Percentiles rank a stretch among this genome's conserved stretches.
Conservation (phyloP, 2,329 filamentous ascomycete species). For the Bimuria novae-zelandiae region DNA sequence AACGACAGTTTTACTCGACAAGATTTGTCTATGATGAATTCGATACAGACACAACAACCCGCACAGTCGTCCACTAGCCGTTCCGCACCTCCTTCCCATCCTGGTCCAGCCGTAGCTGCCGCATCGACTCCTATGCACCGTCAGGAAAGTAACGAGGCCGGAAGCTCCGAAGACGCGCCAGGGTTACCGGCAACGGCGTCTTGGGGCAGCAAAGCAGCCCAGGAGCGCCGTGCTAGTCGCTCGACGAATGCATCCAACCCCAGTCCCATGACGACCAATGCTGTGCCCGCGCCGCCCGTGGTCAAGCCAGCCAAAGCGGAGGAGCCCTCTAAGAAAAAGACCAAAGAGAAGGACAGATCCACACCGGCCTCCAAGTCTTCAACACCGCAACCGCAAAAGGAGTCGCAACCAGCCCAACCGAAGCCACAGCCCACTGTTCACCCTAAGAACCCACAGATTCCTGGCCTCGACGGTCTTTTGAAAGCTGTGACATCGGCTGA, state of each 20-base stretch:
- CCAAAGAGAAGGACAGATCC: constrained; percentile 33
- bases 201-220: constrained; percentile 78
- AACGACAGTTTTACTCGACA: constrained; percentile 95
- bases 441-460: constrained; percentile 22
- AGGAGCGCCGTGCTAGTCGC: constrained; percentile 74
- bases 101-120: constrained; percentile 57
- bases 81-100: constrained; percentile 57
- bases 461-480: constrained; percentile 44
- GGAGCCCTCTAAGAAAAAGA: constrained; percentile 36
- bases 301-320: constrained; percentile 36
- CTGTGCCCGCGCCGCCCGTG: constrained; percentile 45
- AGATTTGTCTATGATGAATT: constrained; percentile 93
- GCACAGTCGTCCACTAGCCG: constrained; percentile 60
- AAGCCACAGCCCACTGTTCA: constrained; percentile 14
- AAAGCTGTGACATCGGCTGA: constrained; percentile 48
- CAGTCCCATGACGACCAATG: constrained; percentile 69
- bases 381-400: constrained; percentile 25
- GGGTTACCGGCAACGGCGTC: constrained; percentile 92
- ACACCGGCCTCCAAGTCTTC: constrained; percentile 33
- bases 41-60: constrained; percentile 76
- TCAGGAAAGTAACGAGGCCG: constrained; percentile 77
- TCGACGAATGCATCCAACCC: constrained; percentile 80
- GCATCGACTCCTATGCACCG: constrained; percentile 66
- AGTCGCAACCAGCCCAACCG: neutral
- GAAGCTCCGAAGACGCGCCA: constrained; percentile 70